Conservation (phyloP, 2,329 filamentous ascomycete genomes). For the Epichloe amarillans region DNA sequence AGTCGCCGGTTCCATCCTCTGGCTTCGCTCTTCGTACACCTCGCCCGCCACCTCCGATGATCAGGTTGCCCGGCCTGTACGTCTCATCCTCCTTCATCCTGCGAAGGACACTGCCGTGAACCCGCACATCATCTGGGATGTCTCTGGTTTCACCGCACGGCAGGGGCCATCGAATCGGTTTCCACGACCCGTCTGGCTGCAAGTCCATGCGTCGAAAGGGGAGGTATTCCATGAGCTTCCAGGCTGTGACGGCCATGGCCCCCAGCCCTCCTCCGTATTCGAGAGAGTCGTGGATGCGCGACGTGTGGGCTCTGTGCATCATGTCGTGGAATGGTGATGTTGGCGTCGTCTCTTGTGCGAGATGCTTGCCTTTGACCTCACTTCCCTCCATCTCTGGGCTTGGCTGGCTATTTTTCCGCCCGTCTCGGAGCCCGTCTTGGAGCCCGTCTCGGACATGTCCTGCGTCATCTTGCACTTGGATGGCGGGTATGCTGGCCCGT, state of each 20-base stretch:
- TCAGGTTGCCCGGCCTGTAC: conserved; percentile 69
- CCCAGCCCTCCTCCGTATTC: conserved; percentile 48
- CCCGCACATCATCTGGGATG: conserved; percentile 53
- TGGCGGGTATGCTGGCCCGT: conserved; percentile 9
- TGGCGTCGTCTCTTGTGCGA: conserved; percentile 4
- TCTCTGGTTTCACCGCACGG: conserved; percentile 68
- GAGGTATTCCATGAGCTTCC: conserved; percentile 71
- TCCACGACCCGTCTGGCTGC: conserved; percentile 59
- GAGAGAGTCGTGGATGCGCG: conserved; percentile 57
- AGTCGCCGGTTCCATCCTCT: conserved; percentile 55
- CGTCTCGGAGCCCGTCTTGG: conserved; percentile 1
- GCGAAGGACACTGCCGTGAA: conserved; percentile 63
- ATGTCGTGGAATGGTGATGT: conserved; percentile 37
- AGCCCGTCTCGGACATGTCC: conserved; percentile 4
- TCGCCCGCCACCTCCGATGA: conserved; percentile 64
- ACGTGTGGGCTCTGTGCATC: conserved; percentile 41
- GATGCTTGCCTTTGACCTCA: conserved; percentile 4
- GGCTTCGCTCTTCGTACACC: conserved; percentile 49
- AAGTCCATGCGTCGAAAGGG: conserved; percentile 74
- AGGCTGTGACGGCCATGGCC: conserved; percentile 43
- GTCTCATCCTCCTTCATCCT: conserved; percentile 49
- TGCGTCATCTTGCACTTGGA: conserved; percentile 13
- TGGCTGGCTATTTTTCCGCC: conserved; percentile 7
- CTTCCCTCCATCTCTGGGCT: conserved; percentile 13
- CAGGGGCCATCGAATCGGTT: conserved; percentile 66